Conservation (phyloP, 306 rosid genomes). For the Vicia faba region DNA sequence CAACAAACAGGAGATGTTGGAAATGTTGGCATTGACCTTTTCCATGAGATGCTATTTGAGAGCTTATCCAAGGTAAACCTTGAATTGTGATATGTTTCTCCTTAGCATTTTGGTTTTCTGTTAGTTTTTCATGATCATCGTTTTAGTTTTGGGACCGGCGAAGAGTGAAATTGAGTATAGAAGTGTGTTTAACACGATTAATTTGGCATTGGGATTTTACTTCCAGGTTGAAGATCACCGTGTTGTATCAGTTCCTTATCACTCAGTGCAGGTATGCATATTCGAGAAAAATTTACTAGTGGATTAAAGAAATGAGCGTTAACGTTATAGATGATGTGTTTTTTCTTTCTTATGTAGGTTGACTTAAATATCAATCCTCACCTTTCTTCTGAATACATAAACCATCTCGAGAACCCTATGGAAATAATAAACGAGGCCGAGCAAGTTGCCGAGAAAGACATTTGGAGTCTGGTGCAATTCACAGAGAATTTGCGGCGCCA, state of each 20-base stretch:
- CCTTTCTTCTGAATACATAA: constrained; percentile 88
- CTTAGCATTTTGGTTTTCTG: neutral
- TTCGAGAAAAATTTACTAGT: neutral
- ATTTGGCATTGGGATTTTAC: neutral
- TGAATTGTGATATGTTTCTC: constrained; percentile 6
- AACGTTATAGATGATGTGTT: constrained; percentile 16
- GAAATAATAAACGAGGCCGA: constrained; percentile 83
- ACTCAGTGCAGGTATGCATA: constrained; percentile 71
- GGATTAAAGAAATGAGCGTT: constrained; percentile 13
- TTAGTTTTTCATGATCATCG: constrained; percentile 11
- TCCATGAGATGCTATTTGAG: constrained; percentile 98
- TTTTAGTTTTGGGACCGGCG: neutral
- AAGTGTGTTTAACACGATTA: neutral
- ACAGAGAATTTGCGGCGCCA: constrained; percentile 83
- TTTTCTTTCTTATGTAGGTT: constrained; percentile 52
- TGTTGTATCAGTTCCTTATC: constrained; percentile 75
- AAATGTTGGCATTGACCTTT: constrained; percentile 94
- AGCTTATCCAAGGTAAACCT: constrained; percentile 84
- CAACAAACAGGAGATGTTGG: constrained; percentile 97
- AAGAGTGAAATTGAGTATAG: neutral
- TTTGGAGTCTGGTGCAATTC: constrained; percentile 87
- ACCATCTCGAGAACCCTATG: constrained; percentile 89
- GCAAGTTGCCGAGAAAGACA: constrained; percentile 77
- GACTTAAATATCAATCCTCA: constrained; percentile 76
- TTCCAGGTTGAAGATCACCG: constrained; percentile 93